Base-by-base conservation (phyloP, 2,329 filamentous ascomycete species). In the Xylaria arbuscula region DNA sequence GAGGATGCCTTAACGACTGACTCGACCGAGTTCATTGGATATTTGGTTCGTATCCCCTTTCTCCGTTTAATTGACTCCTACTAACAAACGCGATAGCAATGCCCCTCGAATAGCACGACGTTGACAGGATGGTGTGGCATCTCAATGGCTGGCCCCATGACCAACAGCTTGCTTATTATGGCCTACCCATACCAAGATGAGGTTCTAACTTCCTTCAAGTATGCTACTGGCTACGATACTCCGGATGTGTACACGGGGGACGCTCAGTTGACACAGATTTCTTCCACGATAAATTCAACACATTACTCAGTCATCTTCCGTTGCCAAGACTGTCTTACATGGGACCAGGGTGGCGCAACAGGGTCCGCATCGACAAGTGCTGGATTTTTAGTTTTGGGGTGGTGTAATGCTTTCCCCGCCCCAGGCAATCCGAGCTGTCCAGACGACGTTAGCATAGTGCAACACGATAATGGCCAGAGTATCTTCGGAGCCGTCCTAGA, bases 241-340 rank as follows among this genome's bases (percentile, higher is more conserved):
- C 90, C 90, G 0, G 82, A 83, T 0, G 74, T 85, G 42, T 92
- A 92, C 77, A 82, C 83, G 0, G 90, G 90, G 63, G 82, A 88
- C 70, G 89, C 90, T 9, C 88, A 83, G 40, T 76, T 92, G 28
- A 89, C 87, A 0, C 85, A 89, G 71, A 86, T 92, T 69, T 87
- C 85, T 15, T 85, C 86, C 15, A 84, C 80, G 32, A 81, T 91
- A 65, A 90, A 86, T 72, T 81, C 83, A 17, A 88, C 86, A 32
- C 81, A 86, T 71, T 92, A 87, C 77, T 86, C 86, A 54, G 76
- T 91, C 56, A 84, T 91, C n/a, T 92, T 90, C 80, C 84, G 88
- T 55, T 92, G 90, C 78, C 78, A 89, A 71, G 83, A 83, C 71
- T 89, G 87, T 76, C 80, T 88, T 24, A 73, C 81, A 0, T 89